Evolutionary conservation across 345 rosid species (phyloP), one percentile per base, ranked within the genome.

Genomic region (Fremontodendron californicum): DNA sequence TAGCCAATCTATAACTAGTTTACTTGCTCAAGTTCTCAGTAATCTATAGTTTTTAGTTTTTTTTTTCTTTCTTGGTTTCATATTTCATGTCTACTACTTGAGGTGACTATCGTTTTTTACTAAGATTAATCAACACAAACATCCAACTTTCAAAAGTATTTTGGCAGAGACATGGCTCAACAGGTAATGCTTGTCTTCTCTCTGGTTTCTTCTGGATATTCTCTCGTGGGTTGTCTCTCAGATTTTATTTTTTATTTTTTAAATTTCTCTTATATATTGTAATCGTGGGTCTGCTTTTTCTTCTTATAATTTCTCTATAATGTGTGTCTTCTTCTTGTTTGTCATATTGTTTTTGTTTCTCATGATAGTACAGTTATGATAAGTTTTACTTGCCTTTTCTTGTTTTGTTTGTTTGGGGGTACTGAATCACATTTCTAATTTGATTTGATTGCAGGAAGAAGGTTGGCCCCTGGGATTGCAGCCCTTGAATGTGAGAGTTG

Each of bases 401-500:
- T 51, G 21, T 15, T 71, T 76, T 70, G 67, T 35, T 51, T 42
- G 29, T 58, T 31, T 73, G 5, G 68, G 63, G 12, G 6, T 54
- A 6, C 61, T 73, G 64, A 31, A 73, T 48, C 27, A 5, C 21
- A 67, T 25, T 7, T 58, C 9, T 68, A 73, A 43, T 72, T 49
- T 82, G 74, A 45, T 73, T 73, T 66, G 84, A 79, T 73, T 64
- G 21, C 58, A 88, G 88, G 87, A 86, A 65, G 88, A 85, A 48
- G 91, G 88, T 1, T 88, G 89, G 89, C 91, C 89, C 18, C 81
- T 83, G 75, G 91, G 88, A 8, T 69, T 88, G 83, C 89, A 83
- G 57, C 89, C 84, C 9, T 76, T 88, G 79, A 86, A 78, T 71
- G 84, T 43, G 74, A 82, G 86, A 78, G 81, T 83, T 49, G 87